Percentiles rank a stretch among this genome's conserved stretches.
These are phyloP conservation scores for Orobanche coerulescens DNA, from an alignment of 257 asterid genomes.

Conservation along the genomic window DNA sequence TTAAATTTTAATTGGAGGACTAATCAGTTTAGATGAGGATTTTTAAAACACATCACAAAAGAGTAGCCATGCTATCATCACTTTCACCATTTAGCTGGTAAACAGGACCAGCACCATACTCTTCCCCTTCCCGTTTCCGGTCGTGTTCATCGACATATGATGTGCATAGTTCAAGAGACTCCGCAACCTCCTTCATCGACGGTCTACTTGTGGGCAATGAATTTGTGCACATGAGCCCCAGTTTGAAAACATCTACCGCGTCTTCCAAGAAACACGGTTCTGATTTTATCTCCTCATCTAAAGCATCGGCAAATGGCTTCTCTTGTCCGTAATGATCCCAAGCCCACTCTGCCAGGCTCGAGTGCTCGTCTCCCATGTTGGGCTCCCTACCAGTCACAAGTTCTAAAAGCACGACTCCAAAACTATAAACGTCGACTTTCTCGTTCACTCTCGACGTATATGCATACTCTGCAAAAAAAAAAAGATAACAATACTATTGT, in stretches of 20 bases:
- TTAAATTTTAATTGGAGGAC: too few species aligned
- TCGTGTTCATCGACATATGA: background rate
- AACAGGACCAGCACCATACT: slow-evolving; percentile 52
- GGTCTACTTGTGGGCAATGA: slow-evolving; percentile 60
- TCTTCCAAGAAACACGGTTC: slow-evolving; percentile 48
- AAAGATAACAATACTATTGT: too few species aligned
- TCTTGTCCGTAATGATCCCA: slow-evolving; percentile 55
- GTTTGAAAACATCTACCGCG: slow-evolving; percentile 48
- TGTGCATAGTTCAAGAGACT: slow-evolving; percentile 19
- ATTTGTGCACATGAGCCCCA: slow-evolving; percentile 66
- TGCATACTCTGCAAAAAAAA: slow-evolving; percentile 54
- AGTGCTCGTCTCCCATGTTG: slow-evolving; percentile 52
- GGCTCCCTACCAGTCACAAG: slow-evolving; percentile 72
- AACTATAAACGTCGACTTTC: slow-evolving; percentile 85
- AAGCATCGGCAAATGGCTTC: slow-evolving; percentile 28
- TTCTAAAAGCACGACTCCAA: slow-evolving; percentile 83
- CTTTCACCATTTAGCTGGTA: slow-evolving; percentile 38
- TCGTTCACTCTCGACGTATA: slow-evolving; percentile 63
- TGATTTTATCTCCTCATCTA: slow-evolving; percentile 63
- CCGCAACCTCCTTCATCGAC: slow-evolving; percentile 58
- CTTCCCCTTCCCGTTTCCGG: slow-evolving; percentile 30
- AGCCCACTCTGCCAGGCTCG: slow-evolving; percentile 77
- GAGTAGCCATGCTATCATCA: slow-evolving; percentile 35
- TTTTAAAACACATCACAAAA: too few species aligned
- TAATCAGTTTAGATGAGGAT: too few species aligned